Percentiles rank a stretch among this genome's conserved stretches.
phyloP scores from a whole-genome alignment of 805 yeast genomes.

The Kodamaea laetipori region DNA sequence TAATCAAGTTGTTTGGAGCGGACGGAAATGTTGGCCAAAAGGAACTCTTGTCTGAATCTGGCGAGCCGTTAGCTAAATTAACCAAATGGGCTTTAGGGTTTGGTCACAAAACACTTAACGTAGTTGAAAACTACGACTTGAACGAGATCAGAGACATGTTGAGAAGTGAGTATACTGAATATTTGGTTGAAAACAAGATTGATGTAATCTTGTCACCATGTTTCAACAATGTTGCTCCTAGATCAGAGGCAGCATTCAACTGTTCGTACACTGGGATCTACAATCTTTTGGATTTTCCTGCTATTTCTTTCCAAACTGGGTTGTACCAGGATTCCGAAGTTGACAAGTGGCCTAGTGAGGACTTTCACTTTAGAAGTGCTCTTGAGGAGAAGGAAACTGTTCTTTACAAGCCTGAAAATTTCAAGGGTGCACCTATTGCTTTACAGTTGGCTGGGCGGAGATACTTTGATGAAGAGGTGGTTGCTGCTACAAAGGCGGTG shows the following conservation, averaged over 20 bases:
- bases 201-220: conserved; percentile 71
- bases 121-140: conserved; percentile 56
- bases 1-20: conserved; percentile 54
- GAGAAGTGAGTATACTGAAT: conserved; percentile 57
- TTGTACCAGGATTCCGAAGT: conserved; percentile 54
- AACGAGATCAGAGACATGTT: conserved; percentile 57
- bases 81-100: conserved; percentile 61
- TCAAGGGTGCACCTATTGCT: conserved; percentile 55
- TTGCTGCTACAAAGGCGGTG: conserved; percentile 46
- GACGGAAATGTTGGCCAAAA: conserved; percentile 69
- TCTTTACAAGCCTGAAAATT: conserved; percentile 48
- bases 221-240: conserved; percentile 69
- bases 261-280: conserved; percentile 82
- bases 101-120: conserved; percentile 53
- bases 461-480: conserved; percentile 58
- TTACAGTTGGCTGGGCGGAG: conserved; percentile 56
- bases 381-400: conserved; percentile 51
- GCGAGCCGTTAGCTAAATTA: conserved; percentile 68
- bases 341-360: conserved; percentile 48
- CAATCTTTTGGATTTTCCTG: conserved; percentile 72
- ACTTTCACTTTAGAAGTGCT: conserved; percentile 43
- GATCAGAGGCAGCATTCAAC: conserved; percentile 59
- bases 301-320: conserved; percentile 64
- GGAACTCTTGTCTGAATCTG: conserved; percentile 54
- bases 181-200: conserved; percentile 53